Base-by-base conservation (phyloP, 139 green algal genomes). In the Nannochloris sp. region DNA sequence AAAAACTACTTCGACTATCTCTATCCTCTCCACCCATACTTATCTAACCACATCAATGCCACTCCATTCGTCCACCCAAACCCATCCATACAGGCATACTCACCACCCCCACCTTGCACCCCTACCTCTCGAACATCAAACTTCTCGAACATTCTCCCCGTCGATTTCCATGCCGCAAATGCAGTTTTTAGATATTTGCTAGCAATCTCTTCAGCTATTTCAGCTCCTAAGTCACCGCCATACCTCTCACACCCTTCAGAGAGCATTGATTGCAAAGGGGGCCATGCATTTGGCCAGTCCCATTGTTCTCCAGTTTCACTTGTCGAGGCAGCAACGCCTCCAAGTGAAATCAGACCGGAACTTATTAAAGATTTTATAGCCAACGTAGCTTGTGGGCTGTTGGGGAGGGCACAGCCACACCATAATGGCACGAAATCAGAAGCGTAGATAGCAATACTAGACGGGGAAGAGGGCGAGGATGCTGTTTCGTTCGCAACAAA, bases 251-350 rank as follows among this genome's bases (percentile, higher is more conserved):
- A 61, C 1, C 68, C 79, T 35, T 86, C 82, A 10, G 78, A 54
- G 33, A 91, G 57, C 71, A 96, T 90, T 72, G 87, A 79, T 59
- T 94, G 80, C 23, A 97, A 62, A 6, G 92, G 92, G 3, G 93
- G 81, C 93, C 93, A 98, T n/a, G 63, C 80, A 64, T 97, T 97
- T 27, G 90, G 91, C 6, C 70, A 90, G 70, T 98, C 93, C 92
- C 92, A 98, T 74, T 98, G 92, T 72, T 98, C 77, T 4, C 84
- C 85, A 0, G 85, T 88, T 2, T 61, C 38, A 9, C 59, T 44
- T 2, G 81, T 27, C 0, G 88, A 91, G 0, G 86, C 89, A 12
- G 83, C 61, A 8, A 97, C 57, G 19, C 91, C 90, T 54, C 64
- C 75, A 0, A 64, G 56, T 1, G 55, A 19, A 23, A 71, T 39